These are phyloP conservation scores for Cenchrus americanus DNA, from an alignment of 176 grass and related monocot genomes.

Conservation along the genomic window DNA sequence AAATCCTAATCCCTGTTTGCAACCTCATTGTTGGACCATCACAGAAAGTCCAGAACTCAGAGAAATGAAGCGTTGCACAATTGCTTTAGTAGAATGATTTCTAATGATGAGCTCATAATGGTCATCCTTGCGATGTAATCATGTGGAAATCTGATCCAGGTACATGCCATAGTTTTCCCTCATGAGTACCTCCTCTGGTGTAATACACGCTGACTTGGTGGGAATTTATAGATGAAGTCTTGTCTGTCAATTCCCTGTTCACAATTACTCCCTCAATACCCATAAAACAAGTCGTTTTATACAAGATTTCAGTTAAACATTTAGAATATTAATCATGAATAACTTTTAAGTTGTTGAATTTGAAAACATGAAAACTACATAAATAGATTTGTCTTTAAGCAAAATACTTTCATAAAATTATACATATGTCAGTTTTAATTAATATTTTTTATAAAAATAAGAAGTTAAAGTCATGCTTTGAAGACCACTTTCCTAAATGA, in stretches of 20 bases:
- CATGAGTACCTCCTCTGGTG: not conserved
- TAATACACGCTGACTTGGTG: not conserved
- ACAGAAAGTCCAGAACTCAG: not conserved
- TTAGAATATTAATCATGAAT: too few species aligned
- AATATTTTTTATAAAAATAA: too few species aligned
- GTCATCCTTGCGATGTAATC: not conserved
- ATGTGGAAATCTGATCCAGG: not conserved
- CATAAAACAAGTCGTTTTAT: too few species aligned
- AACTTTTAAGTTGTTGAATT: too few species aligned
- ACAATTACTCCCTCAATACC: too few species aligned
- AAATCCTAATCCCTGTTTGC: not conserved
- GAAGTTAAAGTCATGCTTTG: too few species aligned
- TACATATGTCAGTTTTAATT: too few species aligned
- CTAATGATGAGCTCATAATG: not conserved
- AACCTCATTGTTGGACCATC: not conserved
- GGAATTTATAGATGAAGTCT: constrained; percentile 5
- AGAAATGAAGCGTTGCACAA: not conserved
- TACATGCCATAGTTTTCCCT: not conserved
- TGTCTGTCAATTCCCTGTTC: not conserved
- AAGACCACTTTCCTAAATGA: too few species aligned
- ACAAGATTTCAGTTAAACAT: too few species aligned
- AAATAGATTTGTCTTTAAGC: too few species aligned
- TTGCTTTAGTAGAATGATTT: not conserved
- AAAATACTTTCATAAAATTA: too few species aligned
- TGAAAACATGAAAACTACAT: too few species aligned